A percentile compares a stretch with the other conserved stretches of the same genome.
Conservation (phyloP, 164 flowering plant species). For the Aristolochia contorta region DNA sequence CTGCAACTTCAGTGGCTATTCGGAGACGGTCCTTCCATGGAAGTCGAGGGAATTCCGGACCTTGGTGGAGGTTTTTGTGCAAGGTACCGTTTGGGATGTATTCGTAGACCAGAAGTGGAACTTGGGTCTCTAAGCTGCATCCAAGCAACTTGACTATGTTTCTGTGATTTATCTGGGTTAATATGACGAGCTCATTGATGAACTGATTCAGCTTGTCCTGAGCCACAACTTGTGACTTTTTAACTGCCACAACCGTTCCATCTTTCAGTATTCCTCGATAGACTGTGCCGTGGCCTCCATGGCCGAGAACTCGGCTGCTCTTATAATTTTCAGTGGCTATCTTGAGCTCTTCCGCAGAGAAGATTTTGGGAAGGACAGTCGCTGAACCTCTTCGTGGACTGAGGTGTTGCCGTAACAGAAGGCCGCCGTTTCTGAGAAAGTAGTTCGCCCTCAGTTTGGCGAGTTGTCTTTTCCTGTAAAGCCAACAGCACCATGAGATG, state of each 20-base stretch:
- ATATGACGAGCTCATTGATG: constrained; percentile 9
- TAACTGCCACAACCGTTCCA: constrained; percentile 1
- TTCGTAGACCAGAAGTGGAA: constrained; percentile 11
- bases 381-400: neutral
- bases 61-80: too few species aligned
- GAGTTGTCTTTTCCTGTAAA: constrained; percentile 15
- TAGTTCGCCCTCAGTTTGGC: neutral
- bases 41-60: too few species aligned
- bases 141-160: constrained; percentile 15
- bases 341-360: constrained; percentile 5
- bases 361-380: neutral
- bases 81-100: neutral
- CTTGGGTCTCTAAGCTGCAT: constrained; percentile 10
- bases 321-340: constrained; percentile 4
- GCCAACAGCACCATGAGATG: constrained; percentile 14
- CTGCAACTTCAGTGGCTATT: neutral
- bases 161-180: constrained; percentile 9
- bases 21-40: too few species aligned
- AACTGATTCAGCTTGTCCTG: constrained; percentile 1
- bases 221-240: constrained; percentile 4
- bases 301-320: neutral
- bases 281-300: constrained; percentile 8
- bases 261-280: neutral
- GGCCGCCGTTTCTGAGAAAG: constrained; percentile 6
- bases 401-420: constrained; percentile 5